Evolutionary conservation across 2,329 filamentous ascomycete genomes (phyloP), one percentile per base, ranked within the genome.

Genomic region (Fusarium luffae): DNA sequence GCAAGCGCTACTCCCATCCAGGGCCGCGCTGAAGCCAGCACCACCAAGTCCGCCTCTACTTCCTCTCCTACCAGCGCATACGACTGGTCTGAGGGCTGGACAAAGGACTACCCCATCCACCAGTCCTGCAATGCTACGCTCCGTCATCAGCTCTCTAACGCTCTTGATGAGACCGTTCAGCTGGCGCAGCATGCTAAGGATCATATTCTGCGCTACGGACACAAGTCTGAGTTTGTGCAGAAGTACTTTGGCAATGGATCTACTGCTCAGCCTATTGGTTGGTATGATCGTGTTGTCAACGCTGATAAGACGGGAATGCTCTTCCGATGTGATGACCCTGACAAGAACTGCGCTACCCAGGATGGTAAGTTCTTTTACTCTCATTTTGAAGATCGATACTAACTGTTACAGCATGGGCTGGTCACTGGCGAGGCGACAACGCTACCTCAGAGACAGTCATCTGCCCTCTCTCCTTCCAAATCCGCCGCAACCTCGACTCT

Each of bases 241-340:
- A 91, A 89, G 79, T 92, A 92, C 80, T 92, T 92, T 74, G 89
- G 90, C 47, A 83, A 86, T 54, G 82, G 82, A 2, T 82, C 88
- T 6, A 87, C 88, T 4, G 84, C 85, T 23, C 83, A 85, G 66
- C 84, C 87, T 5, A 82, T 89, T 43, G 90, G 90, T 7, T 89
- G 88, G 82, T 90, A 85, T 69, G 86, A 90, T 55, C 85, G 86
- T 61, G 81, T 92, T 32, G 81, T 87, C 71, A 83, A 83, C 44
- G 88, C 84, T 2, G 85, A 91, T 77, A 87, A 87, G 73, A 80
- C 80, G 0, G 83, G 81, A 27, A 82, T 90, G 47, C 75, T 88
- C 19, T 92, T 92, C 82, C 86, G 90, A 21, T 92, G 90, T 71
- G 90, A 93, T 64, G 87, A 92, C 69, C 85, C 87, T 0, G 90